Base-by-base conservation (phyloP, 768 basidiomycete species). In the Boletus subcaerulescens region DNA sequence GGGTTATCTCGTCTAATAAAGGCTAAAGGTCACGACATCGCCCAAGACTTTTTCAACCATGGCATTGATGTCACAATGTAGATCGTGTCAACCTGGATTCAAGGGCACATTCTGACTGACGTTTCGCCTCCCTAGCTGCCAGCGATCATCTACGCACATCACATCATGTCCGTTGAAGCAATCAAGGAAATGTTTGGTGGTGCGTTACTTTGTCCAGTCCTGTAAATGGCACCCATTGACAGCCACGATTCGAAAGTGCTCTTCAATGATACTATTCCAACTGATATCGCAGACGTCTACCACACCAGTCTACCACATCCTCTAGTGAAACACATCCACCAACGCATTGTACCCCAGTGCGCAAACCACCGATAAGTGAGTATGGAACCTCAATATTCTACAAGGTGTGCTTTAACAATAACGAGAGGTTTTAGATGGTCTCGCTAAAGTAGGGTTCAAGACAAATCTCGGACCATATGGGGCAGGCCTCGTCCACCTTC, bases 381-480 rank as follows among this genome's bases (percentile, higher is more conserved):
- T 48, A 17, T n/a, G 20, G 2, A 14, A 9, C 7, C 15, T 4
- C 7, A 3, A n/a, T 15, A 31, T 31, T 17, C 40, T 7, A 22
- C 7, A 2, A 15, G 18, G 18, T 7, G 13, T 9, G 2, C 13
- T 14, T 4, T 0, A 13, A 22, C 5, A 38, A 20, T n/a, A 4
- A 48, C 42, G 75, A 63, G 71, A 67, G 4, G 52, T 73, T 13
- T 58, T 74, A 4, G 72, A 78, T 2, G 74, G 72, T 29, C 67
- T 79, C n/a, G 56, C 64, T 11, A 68, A 65, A 53, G 73, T 61
- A 12, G 76, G 77, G 1, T 73, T 79, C 64, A 69, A 69, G 55
- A 70, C 33, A 9, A 70, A 72, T 49, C 53, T 69, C 33, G 78
- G 78, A 20, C 31, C 39, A 5, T 60, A 77, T 29, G 67, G 55